Evolutionary conservation across 2,329 filamentous ascomycete genomes (phyloP), one percentile per base, ranked within the genome.

Genomic region (Talaromyces sp.): DNA sequence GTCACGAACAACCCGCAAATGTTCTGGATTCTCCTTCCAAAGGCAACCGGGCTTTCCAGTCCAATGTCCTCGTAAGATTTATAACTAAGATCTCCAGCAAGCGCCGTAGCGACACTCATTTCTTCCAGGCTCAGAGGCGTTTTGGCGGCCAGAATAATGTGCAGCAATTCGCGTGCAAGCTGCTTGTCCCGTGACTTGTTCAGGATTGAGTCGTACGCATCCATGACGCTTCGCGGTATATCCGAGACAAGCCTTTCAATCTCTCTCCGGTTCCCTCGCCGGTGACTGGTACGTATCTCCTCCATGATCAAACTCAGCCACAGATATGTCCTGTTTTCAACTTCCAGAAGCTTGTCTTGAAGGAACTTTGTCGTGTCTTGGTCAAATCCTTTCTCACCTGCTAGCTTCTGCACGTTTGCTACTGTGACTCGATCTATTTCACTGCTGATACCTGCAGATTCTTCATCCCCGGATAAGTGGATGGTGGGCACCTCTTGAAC

Each of bases 301-400:
- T 71, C 43, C 37, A 78, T 72, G 3, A 76, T 69, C 0, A 79
- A 71, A 64, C 73, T 61, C 1, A 79, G 68, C 77, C 77, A 79
- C 1, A 79, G 71, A 59, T 79, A 79, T 1, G 75, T 79, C 5
- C 73, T 69, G 19, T 78, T 68, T 4, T 72, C 58, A 47, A 73
- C 68, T 15, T 56, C 6, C 25, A 72, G 71, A 1, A 80, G 69
- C 4, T 68, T 67, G 1, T 71, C 62, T 17, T 75, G 31, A 27
- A 65, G 41, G 17, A 49, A 49, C 1, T n/a, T 19, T 27, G 27
- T 37, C 9, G n/a, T 37, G 64, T 57, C 31, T 33, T 39, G 3
- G 15, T 58, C 50, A 37, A 63, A 47, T 17, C 39, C 37, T 17
- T 47, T 50, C 2, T 56, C 49, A 17, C 73, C 69, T 15, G 73